Evolutionary conservation across 2,329 filamentous ascomycete species (phyloP).

Genomic region (Hypoxylon sp.): DNA sequence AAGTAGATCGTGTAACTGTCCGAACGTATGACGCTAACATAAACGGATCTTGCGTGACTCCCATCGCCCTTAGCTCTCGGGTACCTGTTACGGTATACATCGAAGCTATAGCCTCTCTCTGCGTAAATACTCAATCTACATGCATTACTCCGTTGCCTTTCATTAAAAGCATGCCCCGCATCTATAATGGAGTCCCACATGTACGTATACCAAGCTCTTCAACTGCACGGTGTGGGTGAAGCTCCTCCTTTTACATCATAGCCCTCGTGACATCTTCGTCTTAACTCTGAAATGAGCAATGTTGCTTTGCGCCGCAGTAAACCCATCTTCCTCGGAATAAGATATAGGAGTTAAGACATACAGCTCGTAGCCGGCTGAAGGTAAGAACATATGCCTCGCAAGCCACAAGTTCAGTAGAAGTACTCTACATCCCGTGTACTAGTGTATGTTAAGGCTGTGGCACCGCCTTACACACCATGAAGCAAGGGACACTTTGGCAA

Average conservation of each 20-base stretch:
- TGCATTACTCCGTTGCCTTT: no score
- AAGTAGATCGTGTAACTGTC: not conserved
- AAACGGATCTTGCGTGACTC: not conserved
- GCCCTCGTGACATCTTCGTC: not conserved
- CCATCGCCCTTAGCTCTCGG: not conserved
- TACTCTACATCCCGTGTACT: no score
- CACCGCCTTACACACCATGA: no score
- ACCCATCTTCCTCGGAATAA: not conserved
- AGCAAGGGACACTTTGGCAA: no score
- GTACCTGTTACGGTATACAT: not conserved
- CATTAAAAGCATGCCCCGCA: no score
- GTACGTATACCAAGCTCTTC: no score
- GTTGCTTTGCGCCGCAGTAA: not conserved
- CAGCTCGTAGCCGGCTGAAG: not conserved
- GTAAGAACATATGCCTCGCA: not conserved
- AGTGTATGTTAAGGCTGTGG: no score
- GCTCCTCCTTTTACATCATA: no score
- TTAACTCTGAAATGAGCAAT: not conserved
- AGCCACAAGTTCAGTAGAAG: not conserved
- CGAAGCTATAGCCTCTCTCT: no score
- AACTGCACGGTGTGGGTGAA: no score
- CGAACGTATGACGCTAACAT: conserved; percentile 42
- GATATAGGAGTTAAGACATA: not conserved
- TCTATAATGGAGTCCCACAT: no score
- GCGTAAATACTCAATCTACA: no score